Conservation (phyloP, 1,284 basidiomycete species). For the Malassezia slooffiae region DNA sequence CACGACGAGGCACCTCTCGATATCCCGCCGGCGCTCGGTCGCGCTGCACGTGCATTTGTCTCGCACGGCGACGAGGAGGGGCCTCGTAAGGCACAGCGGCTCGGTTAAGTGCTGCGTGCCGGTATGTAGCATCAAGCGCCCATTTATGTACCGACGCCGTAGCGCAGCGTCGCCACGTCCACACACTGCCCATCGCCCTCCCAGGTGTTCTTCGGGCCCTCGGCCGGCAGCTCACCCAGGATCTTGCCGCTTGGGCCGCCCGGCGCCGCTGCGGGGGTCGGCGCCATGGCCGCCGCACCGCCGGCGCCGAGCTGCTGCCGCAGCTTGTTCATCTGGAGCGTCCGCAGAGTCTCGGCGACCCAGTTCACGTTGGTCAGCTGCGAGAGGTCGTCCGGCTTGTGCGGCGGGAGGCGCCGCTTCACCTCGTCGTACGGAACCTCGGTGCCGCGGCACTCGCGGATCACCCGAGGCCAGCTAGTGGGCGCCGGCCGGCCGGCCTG, state of each 20-base stretch:
- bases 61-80: constrained; percentile 14
- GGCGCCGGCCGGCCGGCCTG: not conserved
- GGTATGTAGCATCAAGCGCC: too few relatives aligned
- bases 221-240: constrained; percentile 1
- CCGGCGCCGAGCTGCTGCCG: not conserved
- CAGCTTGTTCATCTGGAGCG: not conserved
- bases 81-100: too few relatives aligned
- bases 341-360: constrained; percentile 63
- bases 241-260: not conserved
- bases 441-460: constrained; percentile 76
- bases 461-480: constrained; percentile 49
- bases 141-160: too few relatives aligned
- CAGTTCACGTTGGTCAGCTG: constrained; percentile 79
- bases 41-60: too few relatives aligned
- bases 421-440: constrained; percentile 76
- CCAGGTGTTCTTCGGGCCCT: constrained; percentile 1
- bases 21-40: too few relatives aligned
- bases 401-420: constrained; percentile 61
- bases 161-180: constrained; percentile 9
- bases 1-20: constrained; percentile 1
- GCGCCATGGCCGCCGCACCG: not conserved
- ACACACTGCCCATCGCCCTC: constrained; percentile 11
- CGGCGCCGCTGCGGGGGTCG: not conserved
- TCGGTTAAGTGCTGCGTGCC: too few relatives aligned
- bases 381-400: constrained; percentile 66